Conservation (phyloP, 306 rosid genomes). For the Trifolium subterraneum region DNA sequence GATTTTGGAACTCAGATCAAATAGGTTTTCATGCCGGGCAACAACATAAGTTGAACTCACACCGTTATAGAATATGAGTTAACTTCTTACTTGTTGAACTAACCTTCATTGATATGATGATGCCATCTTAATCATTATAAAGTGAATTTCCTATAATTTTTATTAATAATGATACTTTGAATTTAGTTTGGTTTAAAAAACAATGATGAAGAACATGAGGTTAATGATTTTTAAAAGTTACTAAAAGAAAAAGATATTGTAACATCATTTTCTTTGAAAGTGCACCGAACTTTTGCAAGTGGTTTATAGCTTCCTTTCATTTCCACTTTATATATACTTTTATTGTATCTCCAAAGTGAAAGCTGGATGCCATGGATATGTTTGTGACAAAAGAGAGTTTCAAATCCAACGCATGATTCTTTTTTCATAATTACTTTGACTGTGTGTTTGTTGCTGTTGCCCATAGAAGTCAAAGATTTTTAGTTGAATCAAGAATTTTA, state of each 20-base stretch:
- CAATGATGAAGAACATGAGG: slow-evolving; percentile 35
- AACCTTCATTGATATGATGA: not conserved
- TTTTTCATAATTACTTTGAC: slow-evolving; percentile 37
- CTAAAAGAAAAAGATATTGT: slow-evolving; percentile 12
- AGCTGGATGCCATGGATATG: slow-evolving; percentile 35
- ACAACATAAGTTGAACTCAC: no score
- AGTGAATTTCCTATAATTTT: slow-evolving; percentile 17
- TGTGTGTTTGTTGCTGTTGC: not conserved
- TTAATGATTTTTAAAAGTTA: slow-evolving; percentile 28
- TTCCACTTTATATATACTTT: slow-evolving; percentile 43
- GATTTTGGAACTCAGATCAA: no score
- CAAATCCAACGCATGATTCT: slow-evolving; percentile 27
- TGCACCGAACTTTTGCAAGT: slow-evolving; percentile 45
- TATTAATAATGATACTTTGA: slow-evolving; percentile 14
- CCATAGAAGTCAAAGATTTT: slow-evolving; percentile 19
- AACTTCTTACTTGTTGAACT: not conserved
- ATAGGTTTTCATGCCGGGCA: no score
- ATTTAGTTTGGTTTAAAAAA: slow-evolving; percentile 13
- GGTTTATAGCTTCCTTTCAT: slow-evolving; percentile 2
- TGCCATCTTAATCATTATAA: not conserved
- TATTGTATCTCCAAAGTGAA: slow-evolving; percentile 34
- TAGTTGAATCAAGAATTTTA: not conserved
- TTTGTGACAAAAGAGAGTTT: slow-evolving; percentile 23
- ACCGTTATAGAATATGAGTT: not conserved
- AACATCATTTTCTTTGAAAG: slow-evolving; percentile 58